phyloP scores from a whole-genome alignment of 2,329 filamentous ascomycete genomes.

The Fusarium penzigii region DNA sequence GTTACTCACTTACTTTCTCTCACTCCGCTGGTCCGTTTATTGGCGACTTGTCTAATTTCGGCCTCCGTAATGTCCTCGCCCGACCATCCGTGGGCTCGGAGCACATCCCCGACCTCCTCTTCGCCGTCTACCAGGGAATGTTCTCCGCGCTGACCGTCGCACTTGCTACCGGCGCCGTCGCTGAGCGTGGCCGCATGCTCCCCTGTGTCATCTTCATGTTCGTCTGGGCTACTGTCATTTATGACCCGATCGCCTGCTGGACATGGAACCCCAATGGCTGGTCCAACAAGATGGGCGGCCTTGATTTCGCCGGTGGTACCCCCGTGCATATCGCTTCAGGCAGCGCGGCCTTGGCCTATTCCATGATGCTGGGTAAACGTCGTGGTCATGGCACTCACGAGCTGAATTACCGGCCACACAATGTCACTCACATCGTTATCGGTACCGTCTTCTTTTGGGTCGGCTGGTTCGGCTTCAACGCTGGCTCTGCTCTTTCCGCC shows the following conservation, averaged over 20 bases:
- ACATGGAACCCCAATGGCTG: slow-evolving; percentile 87
- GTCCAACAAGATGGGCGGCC: slow-evolving; percentile 75
- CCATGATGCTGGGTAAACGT: slow-evolving; percentile 86
- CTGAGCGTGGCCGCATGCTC: slow-evolving; percentile 84
- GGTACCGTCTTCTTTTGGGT: slow-evolving; percentile 95
- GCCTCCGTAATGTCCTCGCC: slow-evolving; percentile 73
- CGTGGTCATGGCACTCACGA: slow-evolving; percentile 83
- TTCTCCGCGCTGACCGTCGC: slow-evolving; percentile 86
- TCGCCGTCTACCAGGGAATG: slow-evolving; percentile 86
- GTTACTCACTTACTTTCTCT: slow-evolving; percentile 80
- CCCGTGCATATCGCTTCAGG: slow-evolving; percentile 88
- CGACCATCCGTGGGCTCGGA: slow-evolving; percentile 72
- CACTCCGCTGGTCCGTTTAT: slow-evolving; percentile 75
- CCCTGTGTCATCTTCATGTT: slow-evolving; percentile 93
- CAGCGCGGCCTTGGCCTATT: slow-evolving; percentile 82
- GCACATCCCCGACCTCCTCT: slow-evolving; percentile 79
- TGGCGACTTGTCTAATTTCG: slow-evolving; percentile 78
- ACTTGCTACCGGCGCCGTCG: slow-evolving; percentile 80
- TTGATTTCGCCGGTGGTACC: slow-evolving; percentile 88
- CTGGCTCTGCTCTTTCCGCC: slow-evolving; percentile 76
- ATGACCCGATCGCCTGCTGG: slow-evolving; percentile 93
- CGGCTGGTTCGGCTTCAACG: slow-evolving; percentile 95
- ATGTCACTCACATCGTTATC: slow-evolving; percentile 88
- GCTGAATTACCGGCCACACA: slow-evolving; percentile 89
- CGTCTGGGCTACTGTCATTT: slow-evolving; percentile 85